Evolutionary conservation across 768 basidiomycete genomes (phyloP), one percentile per base, ranked within the genome.

Genomic region (Piloderma croceum): DNA sequence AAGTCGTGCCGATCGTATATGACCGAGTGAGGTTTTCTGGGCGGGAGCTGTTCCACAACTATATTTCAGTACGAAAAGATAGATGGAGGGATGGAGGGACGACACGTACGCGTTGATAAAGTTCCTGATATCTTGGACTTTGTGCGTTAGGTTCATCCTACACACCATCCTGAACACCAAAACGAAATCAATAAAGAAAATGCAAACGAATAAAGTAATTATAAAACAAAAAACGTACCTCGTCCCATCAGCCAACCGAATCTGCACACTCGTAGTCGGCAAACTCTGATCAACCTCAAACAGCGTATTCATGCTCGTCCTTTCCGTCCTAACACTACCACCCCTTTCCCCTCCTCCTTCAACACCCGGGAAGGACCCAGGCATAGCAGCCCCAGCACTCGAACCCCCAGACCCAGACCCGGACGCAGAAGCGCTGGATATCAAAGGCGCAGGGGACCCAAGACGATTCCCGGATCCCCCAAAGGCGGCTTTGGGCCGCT

Each of bases 61-160:
- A 9, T 15, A 15, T 29, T 9, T 29, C 27, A 29, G 27, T 29
- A 9, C 17, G 31, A 32, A 31, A 39, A 15, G 20, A 38, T 25
- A 19, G 18, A 31, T 18, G 5, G 25, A 24, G 7, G 25, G 17
- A 15, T 19, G 27, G 45, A 11, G 15, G n/a, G n/a, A 31, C 15
- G 24, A 29, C 11, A 80, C 90, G 33, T 56, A 93, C 90, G 87
- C 86, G 50, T 92, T 85, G 68, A 97, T 90, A 55, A 90, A 92
- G 51, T 71, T 79, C 43, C 90, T 69, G 38, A 96, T 72, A 57
- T 96, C 90, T 13, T 75, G 72, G 3, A 96, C 81, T 1, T 87
- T 94, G 54, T 97, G 91, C 3, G 83, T 83, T 44, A 90, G 65
- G 59, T 98, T 98, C 83, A 94, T 88, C 39, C 88, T 71, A 32